These are phyloP conservation scores for Telfairia occidentalis DNA, from an alignment of 331 rosid genomes.

Conservation along the genomic window DNA sequence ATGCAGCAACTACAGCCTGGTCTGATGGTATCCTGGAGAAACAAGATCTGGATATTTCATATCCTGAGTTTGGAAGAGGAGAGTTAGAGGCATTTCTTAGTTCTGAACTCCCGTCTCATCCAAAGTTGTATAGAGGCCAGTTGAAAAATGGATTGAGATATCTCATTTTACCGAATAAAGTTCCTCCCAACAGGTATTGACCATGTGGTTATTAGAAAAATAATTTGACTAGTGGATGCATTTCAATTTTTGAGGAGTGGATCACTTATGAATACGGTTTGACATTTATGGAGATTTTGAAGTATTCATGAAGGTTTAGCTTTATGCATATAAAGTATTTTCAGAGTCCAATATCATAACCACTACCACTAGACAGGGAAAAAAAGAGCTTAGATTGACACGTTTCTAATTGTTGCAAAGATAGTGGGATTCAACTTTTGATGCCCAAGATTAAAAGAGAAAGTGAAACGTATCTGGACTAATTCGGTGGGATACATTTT, in stretches of 20 bases:
- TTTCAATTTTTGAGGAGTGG: background rate
- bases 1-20: conserved; percentile 80
- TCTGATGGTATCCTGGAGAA: conserved; percentile 61
- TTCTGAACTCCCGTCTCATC: conserved; percentile 74
- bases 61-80: conserved; percentile 35
- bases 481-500: background rate
- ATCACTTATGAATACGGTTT: background rate
- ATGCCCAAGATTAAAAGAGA: background rate
- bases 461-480: background rate
- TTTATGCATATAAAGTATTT: background rate
- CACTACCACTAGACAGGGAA: background rate
- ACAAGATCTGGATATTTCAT: conserved; percentile 41
- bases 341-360: background rate
- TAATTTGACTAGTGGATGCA: background rate
- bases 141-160: conserved; percentile 78
- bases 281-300: background rate
- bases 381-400: background rate
- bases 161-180: conserved; percentile 79
- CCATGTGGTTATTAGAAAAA: background rate
- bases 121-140: conserved; percentile 74
- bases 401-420: background rate
- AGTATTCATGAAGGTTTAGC: background rate
- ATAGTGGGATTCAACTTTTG: background rate
- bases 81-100: conserved; percentile 49
- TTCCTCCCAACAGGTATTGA: conserved; percentile 74